Percentiles rank a stretch among this genome's conserved stretches.
Conservation (phyloP, 805 yeast genomes). For the Kazachstania psychrophila region DNA sequence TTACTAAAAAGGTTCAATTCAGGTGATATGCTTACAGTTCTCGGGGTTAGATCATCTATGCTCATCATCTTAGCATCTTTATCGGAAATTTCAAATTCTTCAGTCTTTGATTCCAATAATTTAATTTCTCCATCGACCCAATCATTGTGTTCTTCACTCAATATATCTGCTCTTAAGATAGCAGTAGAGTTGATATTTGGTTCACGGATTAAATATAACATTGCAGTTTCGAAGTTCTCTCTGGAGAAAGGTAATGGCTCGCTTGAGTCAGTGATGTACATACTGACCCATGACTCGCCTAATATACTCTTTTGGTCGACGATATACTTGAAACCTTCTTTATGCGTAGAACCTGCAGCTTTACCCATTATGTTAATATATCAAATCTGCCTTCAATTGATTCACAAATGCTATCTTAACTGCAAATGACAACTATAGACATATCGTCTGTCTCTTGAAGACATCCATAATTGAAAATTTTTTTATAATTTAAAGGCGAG, state of each 20-base stretch:
- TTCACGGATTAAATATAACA: conserved; percentile 67
- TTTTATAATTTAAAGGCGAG: no score
- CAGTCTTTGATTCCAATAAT: conserved; percentile 5
- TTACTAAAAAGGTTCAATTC: conserved; percentile 26
- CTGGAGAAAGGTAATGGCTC: conserved; percentile 18
- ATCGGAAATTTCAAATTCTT: conserved; percentile 9
- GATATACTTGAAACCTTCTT: conserved; percentile 15
- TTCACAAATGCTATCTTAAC: no score
- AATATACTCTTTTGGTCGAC: conserved; percentile 16
- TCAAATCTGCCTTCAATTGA: no score
- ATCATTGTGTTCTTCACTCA: conserved; percentile 43
- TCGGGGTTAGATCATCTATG: conserved; percentile 36
- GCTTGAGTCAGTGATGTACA: conserved; percentile 12
- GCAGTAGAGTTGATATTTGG: conserved; percentile 91
- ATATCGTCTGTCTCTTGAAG: no score
- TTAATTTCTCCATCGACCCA: conserved; percentile 1
- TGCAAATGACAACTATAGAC: no score
- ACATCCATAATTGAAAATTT: no score
- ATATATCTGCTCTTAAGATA: conserved; percentile 77
- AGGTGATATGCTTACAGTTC: conserved; percentile 22
- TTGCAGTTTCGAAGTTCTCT: conserved; percentile 61
- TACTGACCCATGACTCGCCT: conserved; percentile 24
- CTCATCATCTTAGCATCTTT: conserved; percentile 24
- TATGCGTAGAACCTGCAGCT: conserved; percentile 5
- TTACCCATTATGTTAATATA: no score